Evolutionary conservation across 1,284 basidiomycete genomes (phyloP).

Genomic region (Cutaneotrichosporon daszewskae): DNA sequence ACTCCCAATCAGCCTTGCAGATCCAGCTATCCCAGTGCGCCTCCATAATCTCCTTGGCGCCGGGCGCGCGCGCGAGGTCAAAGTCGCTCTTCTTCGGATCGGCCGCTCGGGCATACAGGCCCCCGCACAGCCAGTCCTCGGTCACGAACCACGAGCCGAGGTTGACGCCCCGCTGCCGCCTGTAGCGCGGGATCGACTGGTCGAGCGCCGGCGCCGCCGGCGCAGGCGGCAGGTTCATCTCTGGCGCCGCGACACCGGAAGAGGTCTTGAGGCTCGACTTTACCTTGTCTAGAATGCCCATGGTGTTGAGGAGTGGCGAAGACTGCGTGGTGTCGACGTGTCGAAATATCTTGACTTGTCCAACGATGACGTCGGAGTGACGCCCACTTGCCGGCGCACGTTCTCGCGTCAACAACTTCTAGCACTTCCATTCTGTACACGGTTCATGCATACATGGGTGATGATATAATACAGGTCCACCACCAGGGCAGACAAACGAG

Average conservation of each 20-base stretch:
- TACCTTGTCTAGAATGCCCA: constrained; percentile 44
- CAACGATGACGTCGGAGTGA: too few species aligned
- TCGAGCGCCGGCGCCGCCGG: constrained; percentile 15
- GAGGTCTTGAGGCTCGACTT: constrained; percentile 21
- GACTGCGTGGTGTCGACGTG: too few species aligned
- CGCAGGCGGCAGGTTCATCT: constrained; percentile 5
- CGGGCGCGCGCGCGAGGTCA: constrained; percentile 57
- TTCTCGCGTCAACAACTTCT: too few species aligned
- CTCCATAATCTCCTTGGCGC: constrained; percentile 61
- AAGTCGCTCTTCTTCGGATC: constrained; percentile 55
- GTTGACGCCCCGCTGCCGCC: constrained; percentile 76
- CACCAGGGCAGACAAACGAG: too few species aligned
- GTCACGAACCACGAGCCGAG: constrained; percentile 69
- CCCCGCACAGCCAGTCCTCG: constrained; percentile 63
- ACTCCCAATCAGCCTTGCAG: constrained; percentile 62
- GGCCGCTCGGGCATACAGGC: constrained; percentile 49
- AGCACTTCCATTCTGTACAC: too few species aligned
- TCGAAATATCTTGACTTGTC: too few species aligned
- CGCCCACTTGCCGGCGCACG: too few species aligned
- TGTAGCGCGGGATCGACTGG: constrained; percentile 54
- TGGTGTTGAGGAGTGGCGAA: too few species aligned
- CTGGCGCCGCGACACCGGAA: not conserved
- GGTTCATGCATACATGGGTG: too few species aligned
- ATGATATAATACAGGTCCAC: too few species aligned
- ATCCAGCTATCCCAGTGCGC: constrained; percentile 79